These are phyloP conservation scores for Oryza brachyantha DNA, from an alignment of 176 grass and related monocot genomes.

Conservation along the genomic window DNA sequence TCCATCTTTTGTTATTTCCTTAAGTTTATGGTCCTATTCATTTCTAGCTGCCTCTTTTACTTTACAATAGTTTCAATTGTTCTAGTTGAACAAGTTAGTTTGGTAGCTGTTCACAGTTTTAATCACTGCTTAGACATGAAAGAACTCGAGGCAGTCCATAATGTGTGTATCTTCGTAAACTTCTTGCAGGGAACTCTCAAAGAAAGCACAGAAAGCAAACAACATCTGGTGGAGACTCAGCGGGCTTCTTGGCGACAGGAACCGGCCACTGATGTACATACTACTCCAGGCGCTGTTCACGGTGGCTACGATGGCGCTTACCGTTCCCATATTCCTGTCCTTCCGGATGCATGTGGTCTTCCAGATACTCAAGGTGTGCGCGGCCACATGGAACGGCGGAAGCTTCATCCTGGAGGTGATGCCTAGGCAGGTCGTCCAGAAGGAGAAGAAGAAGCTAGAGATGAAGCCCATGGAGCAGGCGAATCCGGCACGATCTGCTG, in stretches of 20 bases:
- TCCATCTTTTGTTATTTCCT: background rate
- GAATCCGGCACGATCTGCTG: background rate
- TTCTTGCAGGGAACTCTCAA: slow-evolving; percentile 77
- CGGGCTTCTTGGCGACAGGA: slow-evolving; percentile 80
- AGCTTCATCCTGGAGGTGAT: slow-evolving; percentile 93
- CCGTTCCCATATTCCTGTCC: slow-evolving; percentile 91
- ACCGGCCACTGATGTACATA: slow-evolving; percentile 89
- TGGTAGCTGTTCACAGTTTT: background rate
- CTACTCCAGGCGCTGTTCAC: slow-evolving; percentile 83
- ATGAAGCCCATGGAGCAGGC: slow-evolving; percentile 56
- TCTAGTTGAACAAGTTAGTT: background rate
- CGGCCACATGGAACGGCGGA: slow-evolving; percentile 85
- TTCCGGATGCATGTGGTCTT: slow-evolving; percentile 73
- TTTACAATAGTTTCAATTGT: background rate
- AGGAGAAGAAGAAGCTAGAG: slow-evolving; percentile 75
- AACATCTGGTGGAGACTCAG: slow-evolving; percentile 97
- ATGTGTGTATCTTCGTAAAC: background rate
- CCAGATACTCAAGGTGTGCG: slow-evolving; percentile 88
- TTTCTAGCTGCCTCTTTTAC: background rate
- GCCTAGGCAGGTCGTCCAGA: slow-evolving; percentile 67
- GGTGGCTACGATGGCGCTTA: slow-evolving; percentile 73
- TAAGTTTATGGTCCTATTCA: background rate
- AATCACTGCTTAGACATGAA: background rate
- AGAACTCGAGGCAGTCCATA: background rate
- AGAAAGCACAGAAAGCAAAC: slow-evolving; percentile 98